Base-by-base conservation (phyloP, 2,329 filamentous ascomycete species). In the Lachnellula willkommii region DNA sequence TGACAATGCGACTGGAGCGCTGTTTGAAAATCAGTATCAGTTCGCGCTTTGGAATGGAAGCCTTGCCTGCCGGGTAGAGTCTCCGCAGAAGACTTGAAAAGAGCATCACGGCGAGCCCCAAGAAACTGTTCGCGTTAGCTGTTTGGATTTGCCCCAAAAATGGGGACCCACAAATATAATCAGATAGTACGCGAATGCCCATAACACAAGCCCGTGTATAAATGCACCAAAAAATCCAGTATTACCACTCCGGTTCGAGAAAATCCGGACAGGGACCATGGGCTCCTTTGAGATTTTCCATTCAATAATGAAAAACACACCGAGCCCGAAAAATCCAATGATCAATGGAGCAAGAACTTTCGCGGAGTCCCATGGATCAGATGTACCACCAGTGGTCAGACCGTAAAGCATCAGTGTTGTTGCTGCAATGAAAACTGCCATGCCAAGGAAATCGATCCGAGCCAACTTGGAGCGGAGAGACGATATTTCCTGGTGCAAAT, bases 381-480 rank as follows among this genome's bases (percentile, higher is more conserved):
- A 37, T 17, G 42, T 56, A 8, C 58, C 58, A 11, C 58, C 58
- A 14, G 52, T 54, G 15, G 55, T 55, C 4, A 57, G 11, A 5
- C 58, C 58, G 32, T 50, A 47, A 5, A 55, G 47, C 17, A 57
- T 17, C 32, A 57, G 47, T 5, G 52, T 55, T 12, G 45, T 53
- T 9, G 53, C 36, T 6, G 72, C 76, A 17, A 85, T 73, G 65
- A 88, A 87, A 3, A 88, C 65, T 1, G 77, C 59, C 3, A 79
- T 77, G 1, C 86, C 85, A 20, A 81, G 52, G 75, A 79, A 88
- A 66, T 89, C 85, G 20, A 88, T 76, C 6, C 76, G 73, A 20
- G 69, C 69, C 3, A 83, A 69, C 35, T 58, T 58, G 36, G 28
- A 43, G n/a, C 49, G 26, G 36, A 60, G 40, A 32, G 55, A 58